Conservation (phyloP, 768 basidiomycete species). For the Suillus tomentosus region DNA sequence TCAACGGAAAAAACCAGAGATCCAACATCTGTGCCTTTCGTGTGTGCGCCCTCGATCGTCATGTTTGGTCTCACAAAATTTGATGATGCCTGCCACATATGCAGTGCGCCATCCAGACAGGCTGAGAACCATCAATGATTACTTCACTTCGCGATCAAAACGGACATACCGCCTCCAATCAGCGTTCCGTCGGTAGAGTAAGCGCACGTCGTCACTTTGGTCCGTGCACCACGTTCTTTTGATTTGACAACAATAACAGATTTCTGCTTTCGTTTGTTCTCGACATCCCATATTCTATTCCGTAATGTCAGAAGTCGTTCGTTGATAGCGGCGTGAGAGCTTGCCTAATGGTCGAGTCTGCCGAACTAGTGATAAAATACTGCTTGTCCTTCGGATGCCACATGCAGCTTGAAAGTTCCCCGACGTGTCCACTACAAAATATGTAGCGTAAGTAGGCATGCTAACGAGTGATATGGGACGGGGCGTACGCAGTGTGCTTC, state of each 20-base stretch:
- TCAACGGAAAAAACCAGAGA: conserved; percentile 89
- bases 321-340: conserved; percentile 17
- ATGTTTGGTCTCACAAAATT: conserved; percentile 93
- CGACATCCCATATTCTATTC: conserved; percentile 89
- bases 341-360: conserved; percentile 92
- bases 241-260: conserved; percentile 95
- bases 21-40: conserved; percentile 83
- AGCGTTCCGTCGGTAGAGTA: conserved; percentile 90
- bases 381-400: conserved; percentile 92
- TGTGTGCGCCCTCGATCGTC: conserved; percentile 85
- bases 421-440: conserved; percentile 81
- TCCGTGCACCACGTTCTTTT: conserved; percentile 91
- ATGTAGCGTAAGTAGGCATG: conserved; percentile 13
- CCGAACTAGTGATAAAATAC: conserved; percentile 89
- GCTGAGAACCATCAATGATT: conserved; percentile 44
- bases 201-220: conserved; percentile 83
- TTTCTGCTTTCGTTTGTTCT: conserved; percentile 92
- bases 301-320: conserved; percentile 11
- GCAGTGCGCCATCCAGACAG: conserved; percentile 88
- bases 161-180: conserved; percentile 79
- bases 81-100: conserved; percentile 89
- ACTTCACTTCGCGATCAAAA: conserved; percentile 5
- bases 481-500: conserved; percentile 92
- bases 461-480: conserved; percentile 12
- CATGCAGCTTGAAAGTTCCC: conserved; percentile 83